Evolutionary conservation across 2,329 filamentous ascomycete genomes (phyloP).

Genomic region (Fusarium gaditjirri): DNA sequence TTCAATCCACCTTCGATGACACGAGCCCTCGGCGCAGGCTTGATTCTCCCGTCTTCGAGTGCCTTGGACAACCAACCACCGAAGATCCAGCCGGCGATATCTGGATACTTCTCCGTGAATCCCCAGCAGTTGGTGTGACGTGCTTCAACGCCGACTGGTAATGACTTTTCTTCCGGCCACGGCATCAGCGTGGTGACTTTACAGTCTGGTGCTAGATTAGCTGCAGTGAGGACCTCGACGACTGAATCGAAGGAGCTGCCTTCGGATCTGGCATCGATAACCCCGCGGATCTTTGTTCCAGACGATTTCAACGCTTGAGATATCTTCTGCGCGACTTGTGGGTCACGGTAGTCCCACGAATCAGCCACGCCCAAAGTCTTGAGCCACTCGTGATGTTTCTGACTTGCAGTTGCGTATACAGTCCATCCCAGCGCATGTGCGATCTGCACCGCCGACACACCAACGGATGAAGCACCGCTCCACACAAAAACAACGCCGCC

Average conservation of each 20-base stretch:
- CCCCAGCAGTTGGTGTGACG: neutral
- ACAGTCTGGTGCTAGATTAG: accelerated
- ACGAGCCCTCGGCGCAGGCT: neutral
- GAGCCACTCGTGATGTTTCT: constrained; percentile 19
- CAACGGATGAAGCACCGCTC: constrained; percentile 47
- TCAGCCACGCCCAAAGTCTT: neutral
- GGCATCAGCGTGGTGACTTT: neutral
- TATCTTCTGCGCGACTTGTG: neutral
- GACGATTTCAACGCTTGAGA: accelerated
- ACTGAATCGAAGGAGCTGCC: neutral
- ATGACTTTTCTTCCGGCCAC: accelerated
- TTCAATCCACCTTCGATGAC: neutral
- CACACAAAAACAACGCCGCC: constrained; percentile 43
- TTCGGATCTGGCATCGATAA: neutral
- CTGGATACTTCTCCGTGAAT: accelerated
- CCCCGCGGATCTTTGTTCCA: neutral
- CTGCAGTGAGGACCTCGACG: accelerated
- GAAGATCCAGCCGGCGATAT: neutral
- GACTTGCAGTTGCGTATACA: constrained; percentile 24
- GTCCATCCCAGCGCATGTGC: constrained; percentile 17
- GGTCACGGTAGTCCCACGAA: neutral
- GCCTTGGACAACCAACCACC: neutral
- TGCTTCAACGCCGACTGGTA: neutral
- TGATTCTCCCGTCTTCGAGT: neutral
- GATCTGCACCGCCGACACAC: constrained; percentile 23